Base-by-base conservation (phyloP, 495 filamentous ascomycete genomes). In the Penicillium goetzii region DNA sequence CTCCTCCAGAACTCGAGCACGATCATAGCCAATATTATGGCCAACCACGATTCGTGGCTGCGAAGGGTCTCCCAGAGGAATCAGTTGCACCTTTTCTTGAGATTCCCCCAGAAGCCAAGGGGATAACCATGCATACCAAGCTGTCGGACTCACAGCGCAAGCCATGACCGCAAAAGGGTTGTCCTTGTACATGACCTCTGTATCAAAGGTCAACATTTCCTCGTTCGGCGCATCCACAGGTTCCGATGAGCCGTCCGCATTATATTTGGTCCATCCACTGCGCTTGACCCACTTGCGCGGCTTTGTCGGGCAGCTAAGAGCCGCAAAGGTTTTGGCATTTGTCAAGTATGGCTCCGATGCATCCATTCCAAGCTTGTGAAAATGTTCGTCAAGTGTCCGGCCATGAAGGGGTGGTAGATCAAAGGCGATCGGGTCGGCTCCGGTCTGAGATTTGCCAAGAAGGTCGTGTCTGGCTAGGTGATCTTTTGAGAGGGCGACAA, bases 111-210 rank as follows among this genome's bases (percentile, higher is more conserved):
- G 75, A 25, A 99, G 79, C 95, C 95, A 99, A 0, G 95, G 95
- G 23, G 93, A 97, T 56, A 99, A 74, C 95, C 95, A 99, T 2
- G 90, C 91, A 78, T 98, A 99, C 95, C 95, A 99, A 25, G 90
- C 87, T 15, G 87, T 91, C 12, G 90, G 87, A 63, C 91, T 91
- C 53, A 87, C 90, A 11, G 95, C 95, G 65, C 92, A 97, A 38
- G 95, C 95, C 95, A 99, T 98, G 43, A 96, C 90, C 7, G 95
- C 93, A 76, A 90, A 98, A 0, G 89, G 86, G 68, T 88, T 91
- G 69, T 93, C 86, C 68, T 96, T 97, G 80, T 89, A 99, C 88
- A 99, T 89, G 51, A 97, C 93, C 76, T 99, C 95, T 14, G 92
- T 95, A 75, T 99, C 95, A 71, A 99, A 99, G 32, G 88, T 91